A percentile compares a stretch with the other conserved stretches of the same genome.
Conservation (phyloP, 1,284 basidiomycete genomes). For the Malassezia pachydermatis region DNA sequence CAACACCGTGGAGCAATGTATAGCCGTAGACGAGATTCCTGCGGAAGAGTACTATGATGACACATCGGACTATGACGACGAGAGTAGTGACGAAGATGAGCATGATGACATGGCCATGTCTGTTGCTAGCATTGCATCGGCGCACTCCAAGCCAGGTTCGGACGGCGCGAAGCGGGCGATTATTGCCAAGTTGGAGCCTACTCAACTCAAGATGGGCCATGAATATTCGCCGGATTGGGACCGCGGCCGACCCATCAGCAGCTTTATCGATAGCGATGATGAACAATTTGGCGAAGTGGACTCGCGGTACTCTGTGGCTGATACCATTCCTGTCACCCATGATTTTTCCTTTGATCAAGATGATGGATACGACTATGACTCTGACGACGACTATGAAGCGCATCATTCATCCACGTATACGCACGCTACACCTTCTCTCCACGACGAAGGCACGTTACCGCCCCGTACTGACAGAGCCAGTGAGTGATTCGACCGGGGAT, state of each 20-base stretch:
- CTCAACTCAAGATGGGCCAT: slow-evolving; percentile 67
- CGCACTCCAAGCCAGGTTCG: slow-evolving; percentile 15
- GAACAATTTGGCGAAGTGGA: slow-evolving; percentile 2
- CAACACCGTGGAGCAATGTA: slow-evolving; percentile 93
- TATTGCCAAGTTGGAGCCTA: slow-evolving; percentile 88
- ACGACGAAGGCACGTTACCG: no score
- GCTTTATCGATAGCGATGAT: slow-evolving; percentile 4
- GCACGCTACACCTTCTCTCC: no score
- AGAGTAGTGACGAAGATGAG: slow-evolving; percentile 52
- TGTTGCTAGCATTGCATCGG: not conserved
- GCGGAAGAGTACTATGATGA: slow-evolving; percentile 25
- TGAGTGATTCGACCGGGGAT: no score
- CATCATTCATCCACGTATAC: not conserved
- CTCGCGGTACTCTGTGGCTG: slow-evolving; percentile 14
- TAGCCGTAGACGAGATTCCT: slow-evolving; percentile 60
- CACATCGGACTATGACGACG: slow-evolving; percentile 40
- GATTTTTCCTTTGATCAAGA: slow-evolving; percentile 11
- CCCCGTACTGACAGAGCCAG: no score
- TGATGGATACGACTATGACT: slow-evolving; percentile 15
- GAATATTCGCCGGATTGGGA: slow-evolving; percentile 23
- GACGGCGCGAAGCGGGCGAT: slow-evolving; percentile 51
- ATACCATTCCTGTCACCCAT: slow-evolving; percentile 7
- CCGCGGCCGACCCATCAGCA: not conserved
- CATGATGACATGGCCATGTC: slow-evolving; percentile 45
- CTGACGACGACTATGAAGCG: slow-evolving; percentile 6